phyloP scores from a whole-genome alignment of 75 land plant genomes.

The Isoetes taiwanensis region DNA sequence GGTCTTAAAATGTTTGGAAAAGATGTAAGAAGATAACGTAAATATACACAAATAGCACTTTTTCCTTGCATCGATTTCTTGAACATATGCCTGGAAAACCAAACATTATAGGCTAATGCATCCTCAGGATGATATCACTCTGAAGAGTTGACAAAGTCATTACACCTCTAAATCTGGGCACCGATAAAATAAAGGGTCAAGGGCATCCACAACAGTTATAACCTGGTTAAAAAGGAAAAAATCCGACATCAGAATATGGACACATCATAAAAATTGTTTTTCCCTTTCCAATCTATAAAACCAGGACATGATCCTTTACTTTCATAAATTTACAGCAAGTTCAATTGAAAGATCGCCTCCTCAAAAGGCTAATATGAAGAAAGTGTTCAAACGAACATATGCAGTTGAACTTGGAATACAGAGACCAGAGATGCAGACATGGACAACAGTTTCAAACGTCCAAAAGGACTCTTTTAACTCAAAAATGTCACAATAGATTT shows the following conservation, averaged over 20 bases:
- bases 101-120: too few relatives aligned
- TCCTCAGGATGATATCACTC: too few relatives aligned
- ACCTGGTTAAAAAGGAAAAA: conserved; percentile 34
- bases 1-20: too few relatives aligned
- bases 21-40: too few relatives aligned
- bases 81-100: conserved; percentile 49
- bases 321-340: neutral
- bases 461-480: too few relatives aligned
- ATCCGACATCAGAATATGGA: neutral
- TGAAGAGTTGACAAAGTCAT: neutral
- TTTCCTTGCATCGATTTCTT: conserved; percentile 63
- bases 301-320: neutral
- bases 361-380: neutral
- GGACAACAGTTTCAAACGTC: too few relatives aligned
- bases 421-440: too few relatives aligned
- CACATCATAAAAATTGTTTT: neutral
- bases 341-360: neutral
- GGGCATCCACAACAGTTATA: conserved; percentile 96
- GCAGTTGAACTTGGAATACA: too few relatives aligned
- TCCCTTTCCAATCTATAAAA: neutral
- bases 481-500: too few relatives aligned
- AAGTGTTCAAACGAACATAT: conserved; percentile 1
- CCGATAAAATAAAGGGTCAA: conserved; percentile 87
- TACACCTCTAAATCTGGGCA: conserved; percentile 97
- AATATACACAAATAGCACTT: too few relatives aligned